A percentile compares a stretch with the other conserved stretches of the same genome.
These are phyloP conservation scores for Scalesia atractyloides DNA, from an alignment of 129 eudicot genomes.

Conservation along the genomic window DNA sequence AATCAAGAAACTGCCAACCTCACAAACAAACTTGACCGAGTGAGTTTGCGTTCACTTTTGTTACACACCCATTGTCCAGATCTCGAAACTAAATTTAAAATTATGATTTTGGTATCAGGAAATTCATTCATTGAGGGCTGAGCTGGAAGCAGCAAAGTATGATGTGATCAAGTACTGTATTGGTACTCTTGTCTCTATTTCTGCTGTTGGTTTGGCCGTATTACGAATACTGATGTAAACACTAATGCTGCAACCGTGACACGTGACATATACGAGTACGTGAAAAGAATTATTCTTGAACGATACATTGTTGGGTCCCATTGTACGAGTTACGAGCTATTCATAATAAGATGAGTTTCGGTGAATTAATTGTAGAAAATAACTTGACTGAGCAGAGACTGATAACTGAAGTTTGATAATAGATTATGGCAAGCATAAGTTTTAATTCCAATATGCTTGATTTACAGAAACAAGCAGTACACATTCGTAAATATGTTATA, in stretches of 20 bases:
- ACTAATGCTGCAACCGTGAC: conserved; percentile 23
- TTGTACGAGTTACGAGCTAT: background rate
- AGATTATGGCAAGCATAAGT: background rate
- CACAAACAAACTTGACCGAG: conserved; percentile 90
- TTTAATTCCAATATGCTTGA: background rate
- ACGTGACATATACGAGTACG: conserved; percentile 17
- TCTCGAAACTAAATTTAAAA: background rate
- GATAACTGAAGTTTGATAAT: background rate
- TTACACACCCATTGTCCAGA: background rate
- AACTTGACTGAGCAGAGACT: background rate
- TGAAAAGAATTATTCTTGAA: background rate
- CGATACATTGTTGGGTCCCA: background rate
- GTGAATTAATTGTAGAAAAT: background rate
- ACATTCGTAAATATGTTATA: too few relatives aligned
- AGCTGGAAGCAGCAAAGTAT: conserved; percentile 87
- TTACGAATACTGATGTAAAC: conserved; percentile 66
- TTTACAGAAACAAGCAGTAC: background rate
- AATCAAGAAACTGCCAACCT: conserved; percentile 86
- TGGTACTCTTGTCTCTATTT: conserved; percentile 89
- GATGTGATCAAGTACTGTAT: conserved; percentile 97
- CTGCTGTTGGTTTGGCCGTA: conserved; percentile 94
- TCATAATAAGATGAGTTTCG: background rate
- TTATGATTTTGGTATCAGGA: conserved; percentile 48
- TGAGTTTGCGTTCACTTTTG: conserved; percentile 35
- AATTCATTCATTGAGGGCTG: conserved; percentile 86